A percentile compares a stretch with the other conserved stretches of the same genome.
Evolutionary conservation across 805 yeast genomes (phyloP).

Genomic region (Spencermartinsiella europaea): DNA sequence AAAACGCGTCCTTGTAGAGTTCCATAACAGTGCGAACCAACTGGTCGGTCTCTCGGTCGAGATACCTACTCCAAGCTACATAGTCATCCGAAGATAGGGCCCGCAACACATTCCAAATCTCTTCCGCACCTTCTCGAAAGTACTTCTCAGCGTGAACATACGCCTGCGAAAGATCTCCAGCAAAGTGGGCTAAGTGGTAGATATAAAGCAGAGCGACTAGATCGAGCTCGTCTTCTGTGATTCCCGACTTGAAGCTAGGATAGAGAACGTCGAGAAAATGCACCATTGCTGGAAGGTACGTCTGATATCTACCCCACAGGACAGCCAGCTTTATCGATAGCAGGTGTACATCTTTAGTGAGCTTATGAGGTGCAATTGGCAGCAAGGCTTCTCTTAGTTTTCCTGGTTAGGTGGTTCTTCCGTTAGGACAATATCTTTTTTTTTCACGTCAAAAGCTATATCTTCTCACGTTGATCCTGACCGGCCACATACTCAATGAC

Average conservation of each 20-base stretch:
- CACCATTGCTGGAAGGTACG: slow-evolving; percentile 50
- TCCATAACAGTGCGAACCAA: slow-evolving; percentile 9
- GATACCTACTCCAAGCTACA: slow-evolving; percentile 10
- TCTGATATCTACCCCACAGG: slow-evolving; percentile 44
- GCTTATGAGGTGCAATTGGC: slow-evolving; percentile 33
- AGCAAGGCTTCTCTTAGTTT: slow-evolving; percentile 55
- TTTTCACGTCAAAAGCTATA: no score
- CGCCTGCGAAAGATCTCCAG: slow-evolving; percentile 17
- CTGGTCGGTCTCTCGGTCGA: slow-evolving; percentile 6
- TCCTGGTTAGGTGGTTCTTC: slow-evolving; percentile 8
- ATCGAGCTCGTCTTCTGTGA: slow-evolving; percentile 32
- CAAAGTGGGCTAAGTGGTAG: slow-evolving; percentile 36
- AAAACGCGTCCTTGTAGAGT: slow-evolving; percentile 3
- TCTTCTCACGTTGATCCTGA: no score
- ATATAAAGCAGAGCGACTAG: slow-evolving; percentile 41
- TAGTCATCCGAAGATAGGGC: slow-evolving; percentile 14
- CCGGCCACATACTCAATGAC: slow-evolving; percentile 8
- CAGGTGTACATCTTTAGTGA: slow-evolving; percentile 43
- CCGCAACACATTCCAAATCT: slow-evolving; percentile 9
- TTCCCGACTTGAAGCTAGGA: slow-evolving; percentile 10
- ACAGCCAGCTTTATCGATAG: slow-evolving; percentile 45
- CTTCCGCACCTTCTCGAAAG: background rate
- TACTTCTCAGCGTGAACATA: slow-evolving; percentile 16
- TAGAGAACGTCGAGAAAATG: slow-evolving; percentile 35
- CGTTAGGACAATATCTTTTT: no score